Evolutionary conservation across 2,329 filamentous ascomycete genomes (phyloP).

Genomic region (Immersiporthe knoxdaviesiana): DNA sequence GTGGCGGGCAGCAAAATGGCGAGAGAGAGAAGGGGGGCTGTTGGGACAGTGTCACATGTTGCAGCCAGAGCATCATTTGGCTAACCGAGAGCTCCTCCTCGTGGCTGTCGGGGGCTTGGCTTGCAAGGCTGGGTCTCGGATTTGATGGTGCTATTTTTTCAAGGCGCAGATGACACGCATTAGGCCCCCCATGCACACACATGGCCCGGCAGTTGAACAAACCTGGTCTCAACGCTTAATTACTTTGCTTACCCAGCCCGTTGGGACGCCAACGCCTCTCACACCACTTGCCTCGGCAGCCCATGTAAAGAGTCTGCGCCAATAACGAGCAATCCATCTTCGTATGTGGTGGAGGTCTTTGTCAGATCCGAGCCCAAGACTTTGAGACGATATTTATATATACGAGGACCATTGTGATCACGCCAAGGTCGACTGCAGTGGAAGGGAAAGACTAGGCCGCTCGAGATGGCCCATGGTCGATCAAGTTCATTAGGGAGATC

Average conservation of each 20-base stretch:
- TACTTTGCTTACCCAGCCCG: not conserved
- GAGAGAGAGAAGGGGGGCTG: not conserved
- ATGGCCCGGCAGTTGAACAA: not conserved
- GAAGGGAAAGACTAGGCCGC: not conserved
- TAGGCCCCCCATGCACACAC: not conserved
- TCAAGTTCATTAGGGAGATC: not conserved
- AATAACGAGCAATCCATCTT: not conserved
- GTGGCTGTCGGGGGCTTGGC: not conserved
- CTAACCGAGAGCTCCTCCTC: not conserved
- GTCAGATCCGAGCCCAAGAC: too few relatives aligned
- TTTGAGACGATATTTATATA: too few relatives aligned
- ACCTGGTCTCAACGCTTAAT: not conserved
- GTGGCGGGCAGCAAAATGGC: not conserved
- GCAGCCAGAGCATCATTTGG: not conserved
- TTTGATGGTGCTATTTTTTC: not conserved
- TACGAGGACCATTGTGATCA: not conserved
- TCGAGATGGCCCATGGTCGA: not conserved
- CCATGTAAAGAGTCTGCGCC: not conserved
- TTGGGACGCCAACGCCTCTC: not conserved
- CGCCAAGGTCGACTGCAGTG: not conserved
- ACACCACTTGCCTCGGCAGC: not conserved
- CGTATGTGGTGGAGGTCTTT: too few relatives aligned
- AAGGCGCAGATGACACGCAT: not conserved
- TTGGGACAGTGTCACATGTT: not conserved
- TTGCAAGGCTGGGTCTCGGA: not conserved